Conservation (phyloP, 169 alveolate genomes). For the Miamiensis avidus region DNA sequence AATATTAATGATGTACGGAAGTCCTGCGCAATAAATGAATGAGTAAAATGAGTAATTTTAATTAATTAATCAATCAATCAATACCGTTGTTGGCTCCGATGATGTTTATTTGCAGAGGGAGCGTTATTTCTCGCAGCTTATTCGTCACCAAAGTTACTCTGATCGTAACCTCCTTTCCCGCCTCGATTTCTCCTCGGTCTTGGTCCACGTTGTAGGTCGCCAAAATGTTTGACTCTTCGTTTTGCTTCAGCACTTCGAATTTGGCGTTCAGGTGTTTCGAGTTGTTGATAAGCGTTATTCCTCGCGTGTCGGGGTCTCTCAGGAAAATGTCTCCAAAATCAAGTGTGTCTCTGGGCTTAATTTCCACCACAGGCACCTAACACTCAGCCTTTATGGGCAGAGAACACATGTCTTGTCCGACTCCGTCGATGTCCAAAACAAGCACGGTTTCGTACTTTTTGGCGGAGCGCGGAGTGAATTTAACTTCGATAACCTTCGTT, state of each 20-base stretch:
- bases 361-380: constrained; percentile 88
- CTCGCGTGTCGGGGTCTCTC: constrained; percentile 77
- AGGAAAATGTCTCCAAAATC: constrained; percentile 88
- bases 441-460: constrained; percentile 88
- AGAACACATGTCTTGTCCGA: constrained; percentile 90
- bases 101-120: constrained; percentile 84
- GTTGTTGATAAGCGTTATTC: constrained; percentile 81
- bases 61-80: too few species aligned
- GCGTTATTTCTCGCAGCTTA: constrained; percentile 76
- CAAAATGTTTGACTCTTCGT: constrained; percentile 80
- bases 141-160: constrained; percentile 84
- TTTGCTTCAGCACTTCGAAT: constrained; percentile 89
- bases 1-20: constrained; percentile 72
- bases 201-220: constrained; percentile 89
- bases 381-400: constrained; percentile 92
- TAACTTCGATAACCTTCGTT: constrained; percentile 82
- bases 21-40: too few species aligned
- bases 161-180: constrained; percentile 77
- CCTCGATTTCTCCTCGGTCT: constrained; percentile 86
- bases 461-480: constrained; percentile 85
- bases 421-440: constrained; percentile 92
- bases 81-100: constrained; percentile 77
- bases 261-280: constrained; percentile 86
- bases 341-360: constrained; percentile 89
- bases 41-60: too few species aligned